phyloP scores from a whole-genome alignment of 208 protist genomes.

The Blechomonas ayalai region DNA sequence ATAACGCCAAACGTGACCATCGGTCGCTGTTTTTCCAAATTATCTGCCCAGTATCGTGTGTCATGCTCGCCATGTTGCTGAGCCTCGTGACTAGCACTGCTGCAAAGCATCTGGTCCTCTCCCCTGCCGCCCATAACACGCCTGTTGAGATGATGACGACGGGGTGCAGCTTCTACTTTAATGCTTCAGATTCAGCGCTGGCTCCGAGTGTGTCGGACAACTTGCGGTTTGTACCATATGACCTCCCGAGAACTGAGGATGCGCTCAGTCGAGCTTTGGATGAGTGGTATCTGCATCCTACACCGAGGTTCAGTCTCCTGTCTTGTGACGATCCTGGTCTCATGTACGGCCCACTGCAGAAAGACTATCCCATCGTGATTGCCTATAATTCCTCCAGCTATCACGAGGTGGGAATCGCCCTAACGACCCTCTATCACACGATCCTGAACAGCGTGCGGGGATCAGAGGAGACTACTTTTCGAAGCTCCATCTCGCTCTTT shows the following conservation, averaged over 20 bases:
- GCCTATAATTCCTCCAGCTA: constrained; percentile 21
- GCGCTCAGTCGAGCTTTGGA: constrained; percentile 5
- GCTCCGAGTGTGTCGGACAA: constrained; percentile 8
- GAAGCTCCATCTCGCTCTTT: too few relatives aligned
- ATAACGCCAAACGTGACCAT: constrained; percentile 47
- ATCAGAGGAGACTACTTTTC: constrained; percentile 4
- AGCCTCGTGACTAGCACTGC: too few relatives aligned
- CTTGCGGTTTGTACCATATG: constrained; percentile 16
- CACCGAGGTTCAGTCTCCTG: constrained; percentile 16
- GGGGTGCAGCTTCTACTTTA: constrained; percentile 14
- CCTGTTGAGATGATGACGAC: constrained; percentile 12
- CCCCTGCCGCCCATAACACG: constrained; percentile 9
- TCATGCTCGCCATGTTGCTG: constrained; percentile 60
- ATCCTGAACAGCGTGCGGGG: neutral
- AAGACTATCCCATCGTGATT: constrained; percentile 9
- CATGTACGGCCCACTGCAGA: too few relatives aligned
- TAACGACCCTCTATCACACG: constrained; percentile 18
- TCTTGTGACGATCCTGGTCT: constrained; percentile 17
- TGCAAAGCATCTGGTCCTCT: constrained; percentile 8
- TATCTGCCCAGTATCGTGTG: constrained; percentile 46
- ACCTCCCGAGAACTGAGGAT: too few relatives aligned
- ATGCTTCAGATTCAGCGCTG: constrained; percentile 6
- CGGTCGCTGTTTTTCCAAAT: constrained; percentile 62
- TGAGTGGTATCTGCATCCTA: constrained; percentile 13
- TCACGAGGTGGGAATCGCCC: constrained; percentile 19